Base-by-base conservation (phyloP, 169 alveolate species). In the Plasmodium knowlesi region DNA sequence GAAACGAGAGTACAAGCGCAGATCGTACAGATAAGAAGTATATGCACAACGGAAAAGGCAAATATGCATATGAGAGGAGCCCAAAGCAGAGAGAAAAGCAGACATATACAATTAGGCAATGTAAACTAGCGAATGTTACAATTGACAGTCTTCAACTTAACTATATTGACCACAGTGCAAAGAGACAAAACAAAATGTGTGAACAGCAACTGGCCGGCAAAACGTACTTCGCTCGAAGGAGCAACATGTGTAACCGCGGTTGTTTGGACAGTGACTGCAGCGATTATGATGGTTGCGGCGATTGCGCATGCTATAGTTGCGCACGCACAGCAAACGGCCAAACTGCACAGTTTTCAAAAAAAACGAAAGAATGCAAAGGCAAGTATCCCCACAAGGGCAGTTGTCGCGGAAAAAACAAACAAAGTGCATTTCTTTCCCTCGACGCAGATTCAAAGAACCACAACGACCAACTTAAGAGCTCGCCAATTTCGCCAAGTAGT, bases 391-490 rank as follows among this genome's bases (percentile, higher is more conserved):
- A 28, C 16, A n/a, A 74, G 32, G 76, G 39, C 0, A 19, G 32
- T 28, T 39, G 79, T 19, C 67, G 76, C 14, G 81, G 50, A 28
- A 50, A 76, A 53, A 76, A 57, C 67, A 46, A 71, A 67, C 71
- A 71, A 78, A 88, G 71, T 34, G 70, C 34, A 46, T 32, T 32
- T 88, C 81, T 88, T 88, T 43, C 94, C 72, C 81, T 79, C 81
- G 43, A 88, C 81, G 53, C 94, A 88, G 94, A 88, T 88, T 79
- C 94, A 41, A 85, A 53, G 54, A 85, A 88, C 71, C 71, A 72
- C 43, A 78, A 78, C 46, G 71, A 72, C 25, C n/a, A 78, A 14
- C 19, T 78, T 28, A 61, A 61, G 43, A 41, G 32, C 70, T 70
- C 86, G 53, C 79, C 89, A 71, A 5, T 88, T 78, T 76, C 81